Evolutionary conservation across 495 filamentous ascomycete species (phyloP).

Genomic region (Filosporella fistucella): DNA sequence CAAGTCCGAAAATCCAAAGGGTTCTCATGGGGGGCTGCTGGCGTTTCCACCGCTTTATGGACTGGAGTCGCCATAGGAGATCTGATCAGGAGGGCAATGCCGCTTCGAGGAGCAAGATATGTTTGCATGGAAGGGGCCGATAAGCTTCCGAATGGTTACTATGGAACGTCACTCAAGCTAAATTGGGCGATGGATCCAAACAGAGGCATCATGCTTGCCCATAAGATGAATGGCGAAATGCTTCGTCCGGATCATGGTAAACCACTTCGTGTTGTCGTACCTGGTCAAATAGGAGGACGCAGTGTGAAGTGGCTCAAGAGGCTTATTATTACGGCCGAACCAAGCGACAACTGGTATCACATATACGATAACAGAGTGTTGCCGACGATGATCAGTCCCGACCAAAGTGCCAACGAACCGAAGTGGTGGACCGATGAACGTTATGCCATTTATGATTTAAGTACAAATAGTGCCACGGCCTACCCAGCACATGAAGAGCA

Average conservation of each 20-base stretch:
- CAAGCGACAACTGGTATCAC: conserved; percentile 96
- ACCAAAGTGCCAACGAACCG: conserved; percentile 69
- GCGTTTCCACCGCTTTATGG: conserved; percentile 84
- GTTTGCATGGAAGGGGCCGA: conserved; percentile 95
- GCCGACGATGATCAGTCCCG: conserved; percentile 83
- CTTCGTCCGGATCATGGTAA: conserved; percentile 86
- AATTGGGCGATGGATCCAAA: conserved; percentile 87
- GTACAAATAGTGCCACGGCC: conserved; percentile 78
- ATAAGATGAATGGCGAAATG: conserved; percentile 89
- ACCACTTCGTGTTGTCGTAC: conserved; percentile 79
- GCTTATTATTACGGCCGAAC: conserved; percentile 70
- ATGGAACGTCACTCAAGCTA: conserved; percentile 85
- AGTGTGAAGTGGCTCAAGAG: conserved; percentile 95
- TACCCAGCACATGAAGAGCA: conserved; percentile 80
- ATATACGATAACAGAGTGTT: conserved; percentile 92
- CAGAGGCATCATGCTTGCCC: conserved; percentile 81
- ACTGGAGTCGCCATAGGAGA: conserved; percentile 79
- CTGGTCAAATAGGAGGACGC: conserved; percentile 89
- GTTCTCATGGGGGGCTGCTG: conserved; percentile 93
- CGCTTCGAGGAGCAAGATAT: conserved; percentile 69
- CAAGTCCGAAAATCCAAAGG: conserved; percentile 88
- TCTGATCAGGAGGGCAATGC: conserved; percentile 63
- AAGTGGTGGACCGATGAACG: conserved; percentile 87
- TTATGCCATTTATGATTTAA: conserved; percentile 94
- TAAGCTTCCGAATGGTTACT: conserved; percentile 83